Percentiles rank a stretch among this genome's conserved stretches.
These are phyloP conservation scores for Dothiorella sarmentorum DNA, from an alignment of 2,329 filamentous ascomycete genomes.

Conservation along the genomic window DNA sequence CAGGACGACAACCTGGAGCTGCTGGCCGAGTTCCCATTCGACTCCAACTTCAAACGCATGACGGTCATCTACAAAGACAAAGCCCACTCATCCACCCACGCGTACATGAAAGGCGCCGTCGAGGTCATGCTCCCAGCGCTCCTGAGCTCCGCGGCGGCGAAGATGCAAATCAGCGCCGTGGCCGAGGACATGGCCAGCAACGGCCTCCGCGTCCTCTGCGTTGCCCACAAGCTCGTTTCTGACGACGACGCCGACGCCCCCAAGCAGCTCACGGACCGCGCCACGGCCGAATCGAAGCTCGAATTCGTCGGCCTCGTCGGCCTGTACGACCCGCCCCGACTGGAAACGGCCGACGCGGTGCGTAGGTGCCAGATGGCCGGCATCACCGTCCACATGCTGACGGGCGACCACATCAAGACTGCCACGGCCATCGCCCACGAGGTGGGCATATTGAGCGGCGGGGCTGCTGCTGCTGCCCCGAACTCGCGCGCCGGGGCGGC, in stretches of 20 bases:
- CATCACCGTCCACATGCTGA: constrained; percentile 50
- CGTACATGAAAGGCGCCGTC: constrained; percentile 39
- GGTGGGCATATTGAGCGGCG: constrained; percentile 38
- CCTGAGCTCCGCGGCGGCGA: constrained; percentile 30
- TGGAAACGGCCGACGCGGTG: constrained; percentile 64
- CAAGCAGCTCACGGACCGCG: constrained; percentile 41
- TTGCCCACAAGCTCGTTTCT: constrained; percentile 31
- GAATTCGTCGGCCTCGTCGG: constrained; percentile 77
- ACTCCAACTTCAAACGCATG: constrained; percentile 41
- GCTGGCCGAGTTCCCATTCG: constrained; percentile 38
- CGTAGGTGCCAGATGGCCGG: constrained; percentile 44
- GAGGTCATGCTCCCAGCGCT: constrained; percentile 36
- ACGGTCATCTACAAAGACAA: constrained; percentile 37
- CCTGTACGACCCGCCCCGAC: constrained; percentile 81
- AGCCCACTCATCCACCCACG: constrained; percentile 29
- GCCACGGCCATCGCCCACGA: constrained; percentile 47
- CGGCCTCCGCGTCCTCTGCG: constrained; percentile 38
- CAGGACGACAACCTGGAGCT: constrained; percentile 29
- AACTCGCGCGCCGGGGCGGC: constrained; percentile 27
- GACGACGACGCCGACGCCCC: neutral
- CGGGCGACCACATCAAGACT: constrained; percentile 47
- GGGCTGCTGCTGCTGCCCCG: no score
- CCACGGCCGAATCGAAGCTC: constrained; percentile 63
- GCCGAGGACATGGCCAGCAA: constrained; percentile 38
- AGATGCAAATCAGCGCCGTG: constrained; percentile 27